Evolutionary conservation across 305 asterid species (phyloP).

Genomic region (Ilex paraguariensis): DNA sequence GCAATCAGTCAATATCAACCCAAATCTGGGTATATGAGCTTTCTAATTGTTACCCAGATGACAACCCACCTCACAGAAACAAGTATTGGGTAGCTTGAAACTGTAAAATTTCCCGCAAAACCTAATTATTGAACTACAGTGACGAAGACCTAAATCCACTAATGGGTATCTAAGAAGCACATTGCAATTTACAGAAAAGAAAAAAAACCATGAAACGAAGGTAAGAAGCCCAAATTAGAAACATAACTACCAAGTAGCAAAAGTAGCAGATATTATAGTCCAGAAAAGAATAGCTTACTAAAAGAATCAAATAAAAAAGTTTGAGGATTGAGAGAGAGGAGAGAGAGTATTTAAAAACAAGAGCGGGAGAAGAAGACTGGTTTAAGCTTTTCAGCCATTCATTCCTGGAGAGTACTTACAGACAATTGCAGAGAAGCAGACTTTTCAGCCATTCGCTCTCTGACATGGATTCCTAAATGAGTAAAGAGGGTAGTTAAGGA

Average conservation of each 20-base stretch:
- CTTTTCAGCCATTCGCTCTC: not conserved
- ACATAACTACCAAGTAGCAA: not conserved
- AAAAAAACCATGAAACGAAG: not conserved
- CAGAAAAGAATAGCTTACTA: not conserved
- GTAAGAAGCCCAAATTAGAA: not conserved
- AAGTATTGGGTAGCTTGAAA: no score
- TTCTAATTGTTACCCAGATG: no score
- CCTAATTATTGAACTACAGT: no score
- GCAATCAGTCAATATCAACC: no score
- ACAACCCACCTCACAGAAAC: no score
- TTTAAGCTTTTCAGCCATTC: conserved; percentile 1
- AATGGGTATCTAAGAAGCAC: no score
- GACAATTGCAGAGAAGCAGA: not conserved
- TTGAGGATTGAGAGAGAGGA: not conserved
- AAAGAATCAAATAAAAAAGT: not conserved
- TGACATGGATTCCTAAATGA: conserved; percentile 1
- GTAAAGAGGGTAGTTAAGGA: not conserved
- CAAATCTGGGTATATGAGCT: no score
- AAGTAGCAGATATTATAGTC: not conserved
- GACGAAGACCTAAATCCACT: no score
- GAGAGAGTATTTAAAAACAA: not conserved
- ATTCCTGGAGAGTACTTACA: not conserved
- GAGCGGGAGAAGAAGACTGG: not conserved
- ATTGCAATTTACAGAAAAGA: not conserved
- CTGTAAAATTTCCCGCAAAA: no score